Evolutionary conservation across 1,284 basidiomycete genomes (phyloP).

Genomic region (Porogramme epimiltina): DNA sequence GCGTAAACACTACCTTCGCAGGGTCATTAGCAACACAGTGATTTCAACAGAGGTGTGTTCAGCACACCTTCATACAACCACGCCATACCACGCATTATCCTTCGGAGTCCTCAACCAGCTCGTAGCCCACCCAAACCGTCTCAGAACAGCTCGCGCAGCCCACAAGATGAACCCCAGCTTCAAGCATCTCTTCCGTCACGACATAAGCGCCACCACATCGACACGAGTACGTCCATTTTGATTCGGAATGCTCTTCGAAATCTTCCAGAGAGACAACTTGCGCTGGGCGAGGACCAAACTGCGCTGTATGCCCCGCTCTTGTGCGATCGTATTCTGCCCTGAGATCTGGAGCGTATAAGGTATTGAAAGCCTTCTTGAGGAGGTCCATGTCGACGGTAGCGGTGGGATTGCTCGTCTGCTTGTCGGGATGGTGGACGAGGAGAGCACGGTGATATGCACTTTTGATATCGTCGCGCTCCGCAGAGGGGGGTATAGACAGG

Average conservation of each 20-base stretch:
- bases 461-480: conserved; percentile 54
- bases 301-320: conserved; percentile 6
- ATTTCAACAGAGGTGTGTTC: too few species aligned
- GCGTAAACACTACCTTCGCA: too few species aligned
- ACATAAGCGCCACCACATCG: conserved; percentile 69
- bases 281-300: conserved; percentile 60
- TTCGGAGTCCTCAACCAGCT: conserved; percentile 44
- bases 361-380: conserved; percentile 63
- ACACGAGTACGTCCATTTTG: conserved; percentile 59
- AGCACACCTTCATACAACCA: too few species aligned
- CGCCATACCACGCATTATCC: background rate
- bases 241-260: conserved; percentile 43
- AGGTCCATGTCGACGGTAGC: conserved; percentile 47
- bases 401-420: conserved; percentile 32
- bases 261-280: conserved; percentile 78
- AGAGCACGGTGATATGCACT: conserved; percentile 69
- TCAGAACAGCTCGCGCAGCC: conserved; percentile 76
- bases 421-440: conserved; percentile 71
- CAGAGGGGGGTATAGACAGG: conserved; percentile 34
- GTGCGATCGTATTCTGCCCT: conserved; percentile 53
- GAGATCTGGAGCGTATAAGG: conserved; percentile 47
- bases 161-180: conserved; percentile 64
- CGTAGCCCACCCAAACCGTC: conserved; percentile 77
- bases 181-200: conserved; percentile 60
- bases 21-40: too few species aligned